Evolutionary conservation across 352 stramenopile genomes (phyloP).

Genomic region (Peronospora destructor): DNA sequence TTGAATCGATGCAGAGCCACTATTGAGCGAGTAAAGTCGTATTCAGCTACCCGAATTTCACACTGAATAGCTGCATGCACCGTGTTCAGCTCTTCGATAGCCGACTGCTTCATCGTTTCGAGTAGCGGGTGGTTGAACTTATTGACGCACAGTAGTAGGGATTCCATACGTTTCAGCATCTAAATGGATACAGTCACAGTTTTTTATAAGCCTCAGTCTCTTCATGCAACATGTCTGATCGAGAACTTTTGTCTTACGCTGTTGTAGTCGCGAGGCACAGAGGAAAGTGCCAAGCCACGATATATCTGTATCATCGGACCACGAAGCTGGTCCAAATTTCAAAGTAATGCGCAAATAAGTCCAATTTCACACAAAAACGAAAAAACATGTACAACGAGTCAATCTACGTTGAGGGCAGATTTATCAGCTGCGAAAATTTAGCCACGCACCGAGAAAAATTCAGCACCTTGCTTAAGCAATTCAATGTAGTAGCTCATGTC

Average conservation of each 20-base stretch:
- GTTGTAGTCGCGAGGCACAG: slow-evolving; percentile 46
- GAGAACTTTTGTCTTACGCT: slow-evolving; percentile 24
- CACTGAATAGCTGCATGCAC: slow-evolving; percentile 59
- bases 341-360: slow-evolving; percentile 1
- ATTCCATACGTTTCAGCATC: slow-evolving; percentile 47
- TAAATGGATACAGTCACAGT: not conserved
- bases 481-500: slow-evolving; percentile 72
- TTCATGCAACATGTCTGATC: not conserved
- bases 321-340: slow-evolving; percentile 37
- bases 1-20: slow-evolving; percentile 69
- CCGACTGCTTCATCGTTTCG: slow-evolving; percentile 57
- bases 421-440: not conserved
- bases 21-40: slow-evolving; percentile 74
- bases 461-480: slow-evolving; percentile 59
- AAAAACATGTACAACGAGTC: not conserved
- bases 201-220: slow-evolving; percentile 1
- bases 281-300: slow-evolving; percentile 43
- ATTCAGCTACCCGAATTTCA: slow-evolving; percentile 59
- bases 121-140: slow-evolving; percentile 66
- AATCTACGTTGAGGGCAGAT: not conserved
- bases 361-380: not conserved
- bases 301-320: slow-evolving; percentile 70
- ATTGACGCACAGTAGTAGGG: slow-evolving; percentile 45
- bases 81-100: slow-evolving; percentile 64
- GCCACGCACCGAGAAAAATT: slow-evolving; percentile 70